Percentiles rank a stretch among this genome's conserved stretches.
Conservation (phyloP, 2,329 filamentous ascomycete genomes). For the Pseudogymnoascus sp. region DNA sequence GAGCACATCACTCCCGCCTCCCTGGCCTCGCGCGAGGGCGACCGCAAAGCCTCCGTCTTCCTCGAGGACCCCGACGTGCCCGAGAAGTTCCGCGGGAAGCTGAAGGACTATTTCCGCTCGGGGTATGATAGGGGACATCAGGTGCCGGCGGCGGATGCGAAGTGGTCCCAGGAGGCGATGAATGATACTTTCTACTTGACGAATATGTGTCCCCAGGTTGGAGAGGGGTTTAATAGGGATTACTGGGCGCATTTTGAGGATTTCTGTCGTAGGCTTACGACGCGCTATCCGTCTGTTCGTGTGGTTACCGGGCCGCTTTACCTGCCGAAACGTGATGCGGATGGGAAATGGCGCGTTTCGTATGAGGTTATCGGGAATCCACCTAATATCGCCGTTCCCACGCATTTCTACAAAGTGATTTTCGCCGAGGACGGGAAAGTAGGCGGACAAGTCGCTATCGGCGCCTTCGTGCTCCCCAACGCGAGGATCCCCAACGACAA, state of each 20-base stretch:
- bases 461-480: slow-evolving; percentile 93
- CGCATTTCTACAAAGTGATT: slow-evolving; percentile 99
- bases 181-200: slow-evolving; percentile 85
- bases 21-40: slow-evolving; percentile 62
- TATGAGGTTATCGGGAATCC: slow-evolving; percentile 95
- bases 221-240: slow-evolving; percentile 95
- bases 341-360: slow-evolving; percentile 90
- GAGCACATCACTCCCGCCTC: slow-evolving; percentile 94
- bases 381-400: slow-evolving; percentile 90
- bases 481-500: slow-evolving; percentile 80
- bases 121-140: slow-evolving; percentile 96
- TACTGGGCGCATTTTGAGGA: slow-evolving; percentile 99
- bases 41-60: slow-evolving; percentile 78
- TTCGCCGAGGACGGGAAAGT: slow-evolving; percentile 75
- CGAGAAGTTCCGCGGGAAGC: slow-evolving; percentile 74
- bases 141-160: slow-evolving; percentile 90
- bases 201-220: slow-evolving; percentile 98
- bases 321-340: slow-evolving; percentile 72
- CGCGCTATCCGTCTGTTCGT: slow-evolving; percentile 74
- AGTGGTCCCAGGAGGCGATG: slow-evolving; percentile 93
- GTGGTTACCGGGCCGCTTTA: slow-evolving; percentile 93
- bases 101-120: slow-evolving; percentile 90
- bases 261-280: slow-evolving; percentile 79
- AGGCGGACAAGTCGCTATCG: slow-evolving; percentile 72
- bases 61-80: slow-evolving; percentile 74